Base-by-base conservation (phyloP, 495 filamentous ascomycete species). In the Astrothelium macrocarpum region DNA sequence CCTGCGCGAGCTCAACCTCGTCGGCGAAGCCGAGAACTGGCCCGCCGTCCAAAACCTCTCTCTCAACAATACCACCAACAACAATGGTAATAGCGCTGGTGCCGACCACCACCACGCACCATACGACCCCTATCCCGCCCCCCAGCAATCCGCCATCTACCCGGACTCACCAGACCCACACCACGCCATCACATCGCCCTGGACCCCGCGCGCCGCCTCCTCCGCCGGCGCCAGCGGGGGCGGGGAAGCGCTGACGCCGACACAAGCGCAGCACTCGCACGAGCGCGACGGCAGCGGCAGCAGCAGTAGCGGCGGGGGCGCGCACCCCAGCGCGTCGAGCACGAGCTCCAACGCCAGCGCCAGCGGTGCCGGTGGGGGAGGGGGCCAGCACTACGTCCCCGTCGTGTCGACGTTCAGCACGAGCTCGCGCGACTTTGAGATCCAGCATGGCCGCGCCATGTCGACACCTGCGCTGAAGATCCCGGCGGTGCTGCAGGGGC, bases 1-100 rank as follows among this genome's bases (percentile, higher is more conserved):
- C 28, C 80, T 97, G 64, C 86, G 91, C 29, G 93, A 97, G 69
- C 49, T 56, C 5, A 56, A 56, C 25, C 49, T 56, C 7, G 20
- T 20, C 20, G 49, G 49, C 9, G 49, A 56, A 9, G 49, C 49
- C 5, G 49, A 56, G 20, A 20, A 25, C 49, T 56, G 49, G 49
- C 49, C 49, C 2, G 49, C 49, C 5, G 49, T 56, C 25, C 49
- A 56, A 29, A 16, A 25, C 16, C 49, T 56, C 25, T 9, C 23
- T 25, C 26, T 56, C 49, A 20, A 20, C 4, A 18, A 3, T 12
- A 56, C 49, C 9, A 29, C 25, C 49, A 20, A 29, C 49, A 56
- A 7, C 20, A 56, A 12, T 9, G 25, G 9, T 25, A 29, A 16
- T 18, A 20, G 20, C 20, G 5, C 14, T 18, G n/a, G 45, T 18